Evolutionary conservation across 2,329 filamentous ascomycete species (phyloP).

Genomic region (Fusarium sp.): DNA sequence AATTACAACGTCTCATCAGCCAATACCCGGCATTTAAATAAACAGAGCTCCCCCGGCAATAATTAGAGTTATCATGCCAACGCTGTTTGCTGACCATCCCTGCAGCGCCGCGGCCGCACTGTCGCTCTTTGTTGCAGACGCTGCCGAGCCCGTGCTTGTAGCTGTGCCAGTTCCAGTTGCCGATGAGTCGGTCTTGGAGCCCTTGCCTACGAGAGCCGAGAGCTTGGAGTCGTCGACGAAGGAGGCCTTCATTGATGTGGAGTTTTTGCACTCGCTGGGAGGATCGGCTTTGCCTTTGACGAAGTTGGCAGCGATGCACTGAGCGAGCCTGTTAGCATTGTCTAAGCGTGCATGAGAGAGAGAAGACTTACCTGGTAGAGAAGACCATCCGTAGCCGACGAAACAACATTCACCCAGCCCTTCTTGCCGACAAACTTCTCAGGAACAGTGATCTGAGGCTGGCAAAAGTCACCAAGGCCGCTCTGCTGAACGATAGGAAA

Average conservation of each 20-base stretch:
- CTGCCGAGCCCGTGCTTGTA: constrained; percentile 39
- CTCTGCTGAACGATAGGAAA: constrained; percentile 67
- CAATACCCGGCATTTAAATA: constrained; percentile 39
- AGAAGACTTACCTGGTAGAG: constrained; percentile 66
- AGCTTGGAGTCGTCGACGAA: constrained; percentile 54
- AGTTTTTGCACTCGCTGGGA: constrained; percentile 55
- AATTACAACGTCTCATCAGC: constrained; percentile 12
- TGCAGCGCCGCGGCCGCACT: constrained; percentile 47
- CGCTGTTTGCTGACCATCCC: constrained; percentile 42
- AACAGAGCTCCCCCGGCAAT: constrained; percentile 50
- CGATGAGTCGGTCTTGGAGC: constrained; percentile 23
- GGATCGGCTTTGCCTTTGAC: constrained; percentile 58
- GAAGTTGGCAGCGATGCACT: constrained; percentile 70
- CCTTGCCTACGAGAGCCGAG: constrained; percentile 50
- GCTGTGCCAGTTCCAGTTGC: constrained; percentile 27
- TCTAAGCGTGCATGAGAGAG: background rate
- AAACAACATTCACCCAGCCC: constrained; percentile 67
- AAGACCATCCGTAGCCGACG: constrained; percentile 66
- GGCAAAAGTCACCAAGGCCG: constrained; percentile 68
- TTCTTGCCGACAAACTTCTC: constrained; percentile 66
- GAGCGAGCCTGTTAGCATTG: constrained; percentile 7
- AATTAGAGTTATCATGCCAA: constrained; percentile 43
- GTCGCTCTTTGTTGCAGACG: constrained; percentile 37
- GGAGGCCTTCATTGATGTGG: constrained; percentile 51
- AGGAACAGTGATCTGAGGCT: constrained; percentile 63